Conservation (phyloP, 73 alveolate species). For the Tetrahymena thermophila region DNA sequence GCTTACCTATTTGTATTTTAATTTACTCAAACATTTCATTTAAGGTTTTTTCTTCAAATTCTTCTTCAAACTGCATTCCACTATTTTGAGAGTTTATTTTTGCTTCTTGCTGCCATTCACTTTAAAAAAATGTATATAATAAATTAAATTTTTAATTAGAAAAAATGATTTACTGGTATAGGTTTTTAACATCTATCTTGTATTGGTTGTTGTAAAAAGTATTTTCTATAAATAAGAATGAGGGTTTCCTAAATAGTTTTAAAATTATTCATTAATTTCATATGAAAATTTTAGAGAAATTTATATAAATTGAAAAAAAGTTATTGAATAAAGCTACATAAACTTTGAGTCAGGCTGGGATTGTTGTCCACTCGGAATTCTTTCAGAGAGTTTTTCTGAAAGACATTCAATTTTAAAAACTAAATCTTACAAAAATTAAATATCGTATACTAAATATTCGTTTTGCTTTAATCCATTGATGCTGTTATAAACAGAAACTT, state of each 20-base stretch:
- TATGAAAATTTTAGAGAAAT: no score
- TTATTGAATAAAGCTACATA: background rate
- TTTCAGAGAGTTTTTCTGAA: background rate
- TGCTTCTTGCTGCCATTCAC: background rate
- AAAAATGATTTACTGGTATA: background rate
- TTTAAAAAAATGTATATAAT: background rate
- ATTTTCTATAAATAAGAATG: background rate
- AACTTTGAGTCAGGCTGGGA: background rate
- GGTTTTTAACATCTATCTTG: background rate
- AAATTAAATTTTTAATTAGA: background rate
- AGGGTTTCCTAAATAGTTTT: background rate
- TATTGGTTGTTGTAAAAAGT: background rate
- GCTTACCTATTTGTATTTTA: background rate
- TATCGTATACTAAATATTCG: background rate
- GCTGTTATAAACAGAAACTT: background rate
- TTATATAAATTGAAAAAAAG: background rate
- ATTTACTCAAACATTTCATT: background rate
- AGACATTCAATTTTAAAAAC: background rate
- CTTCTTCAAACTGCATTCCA: background rate
- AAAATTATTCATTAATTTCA: no score
- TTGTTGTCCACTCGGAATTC: background rate
- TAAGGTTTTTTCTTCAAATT: background rate
- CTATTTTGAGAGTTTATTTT: background rate
- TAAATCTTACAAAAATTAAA: background rate
- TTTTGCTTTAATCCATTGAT: background rate